Evolutionary conservation across 2,329 filamentous ascomycete species (phyloP).

Genomic region (Verruconis gallopava): DNA sequence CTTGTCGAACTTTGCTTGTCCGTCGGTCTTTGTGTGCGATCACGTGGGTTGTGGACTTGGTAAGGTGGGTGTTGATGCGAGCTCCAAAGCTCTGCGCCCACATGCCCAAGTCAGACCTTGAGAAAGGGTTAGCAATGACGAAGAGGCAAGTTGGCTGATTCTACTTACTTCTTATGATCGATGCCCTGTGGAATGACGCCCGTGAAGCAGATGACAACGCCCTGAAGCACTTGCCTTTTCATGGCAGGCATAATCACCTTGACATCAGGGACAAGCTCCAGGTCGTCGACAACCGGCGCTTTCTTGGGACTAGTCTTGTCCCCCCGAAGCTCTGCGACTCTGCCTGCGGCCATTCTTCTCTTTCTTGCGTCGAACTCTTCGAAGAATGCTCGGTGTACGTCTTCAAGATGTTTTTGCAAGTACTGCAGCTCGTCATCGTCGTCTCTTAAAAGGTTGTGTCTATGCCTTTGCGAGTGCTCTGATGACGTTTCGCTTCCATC

Average conservation of each 20-base stretch:
- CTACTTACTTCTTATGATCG: slow-evolving; percentile 49
- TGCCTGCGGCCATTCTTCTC: slow-evolving; percentile 22
- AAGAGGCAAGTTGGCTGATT: slow-evolving; percentile 9
- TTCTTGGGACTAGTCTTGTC: slow-evolving; percentile 35
- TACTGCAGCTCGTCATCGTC: slow-evolving; percentile 72
- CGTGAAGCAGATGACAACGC: slow-evolving; percentile 72
- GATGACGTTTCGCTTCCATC: slow-evolving; percentile 19
- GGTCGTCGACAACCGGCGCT: slow-evolving; percentile 25
- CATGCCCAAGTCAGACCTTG: slow-evolving; percentile 65
- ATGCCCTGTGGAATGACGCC: slow-evolving; percentile 76
- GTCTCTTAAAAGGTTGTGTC: slow-evolving; percentile 73
- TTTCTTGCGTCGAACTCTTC: slow-evolving; percentile 57
- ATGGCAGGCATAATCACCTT: slow-evolving; percentile 71
- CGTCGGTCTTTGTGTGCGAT: slow-evolving; percentile 59
- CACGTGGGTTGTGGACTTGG: slow-evolving; percentile 49
- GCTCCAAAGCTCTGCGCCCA: slow-evolving; percentile 84
- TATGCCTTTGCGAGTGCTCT: slow-evolving; percentile 28
- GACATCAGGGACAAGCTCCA: slow-evolving; percentile 65
- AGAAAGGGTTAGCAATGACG: slow-evolving; percentile 13
- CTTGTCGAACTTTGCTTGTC: slow-evolving; percentile 83
- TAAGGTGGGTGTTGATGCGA: slow-evolving; percentile 46
- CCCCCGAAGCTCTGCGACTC: slow-evolving; percentile 25
- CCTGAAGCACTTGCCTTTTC: slow-evolving; percentile 63
- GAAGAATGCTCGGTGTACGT: slow-evolving; percentile 70
- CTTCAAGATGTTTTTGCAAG: slow-evolving; percentile 62